These are phyloP conservation scores for Sclerotinia sclerotiorum DNA, from an alignment of 2,329 filamentous ascomycete genomes.

Conservation along the genomic window DNA sequence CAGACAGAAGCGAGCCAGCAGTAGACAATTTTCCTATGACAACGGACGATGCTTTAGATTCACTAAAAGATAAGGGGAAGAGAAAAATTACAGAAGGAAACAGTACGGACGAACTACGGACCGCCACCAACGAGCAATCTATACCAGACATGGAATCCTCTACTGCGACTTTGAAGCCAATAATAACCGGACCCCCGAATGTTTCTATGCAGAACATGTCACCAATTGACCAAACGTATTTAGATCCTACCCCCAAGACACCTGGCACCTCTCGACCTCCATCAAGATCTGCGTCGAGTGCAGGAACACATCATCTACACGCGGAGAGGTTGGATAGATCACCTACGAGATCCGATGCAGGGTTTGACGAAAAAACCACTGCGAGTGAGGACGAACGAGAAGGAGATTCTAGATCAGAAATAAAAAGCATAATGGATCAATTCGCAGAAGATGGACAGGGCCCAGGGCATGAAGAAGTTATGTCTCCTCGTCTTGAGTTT, in stretches of 20 bases:
- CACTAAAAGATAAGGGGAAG: conserved; percentile 2
- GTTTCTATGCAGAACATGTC: conserved; percentile 27
- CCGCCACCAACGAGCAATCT: conserved; percentile 10
- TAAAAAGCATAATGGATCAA: conserved; percentile 97
- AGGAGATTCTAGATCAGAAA: conserved; percentile 75
- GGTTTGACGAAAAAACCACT: conserved; percentile 57
- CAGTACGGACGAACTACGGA: not conserved
- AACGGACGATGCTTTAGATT: conserved; percentile 15
- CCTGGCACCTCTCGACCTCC: conserved; percentile 45
- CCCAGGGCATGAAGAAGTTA: conserved; percentile 76
- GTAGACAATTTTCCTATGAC: not conserved
- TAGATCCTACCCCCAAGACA: conserved; percentile 49
- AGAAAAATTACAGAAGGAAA: conserved; percentile 13
- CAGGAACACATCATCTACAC: conserved; percentile 40
- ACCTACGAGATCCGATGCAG: conserved; percentile 55
- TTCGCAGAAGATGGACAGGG: conserved; percentile 76
- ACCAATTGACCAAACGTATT: conserved; percentile 44
- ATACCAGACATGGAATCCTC: conserved; percentile 40
- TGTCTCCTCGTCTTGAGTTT: conserved; percentile 84
- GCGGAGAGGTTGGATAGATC: conserved; percentile 46
- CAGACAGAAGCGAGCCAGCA: conserved; percentile 12
- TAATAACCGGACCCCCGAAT: conserved; percentile 20
- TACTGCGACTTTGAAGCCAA: conserved; percentile 40
- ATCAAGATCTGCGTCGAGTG: conserved; percentile 41
- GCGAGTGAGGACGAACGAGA: conserved; percentile 64